Percentiles rank a stretch among this genome's conserved stretches.
Conservation (phyloP, 768 basidiomycete species). For the Coprinopsis cinerea region DNA sequence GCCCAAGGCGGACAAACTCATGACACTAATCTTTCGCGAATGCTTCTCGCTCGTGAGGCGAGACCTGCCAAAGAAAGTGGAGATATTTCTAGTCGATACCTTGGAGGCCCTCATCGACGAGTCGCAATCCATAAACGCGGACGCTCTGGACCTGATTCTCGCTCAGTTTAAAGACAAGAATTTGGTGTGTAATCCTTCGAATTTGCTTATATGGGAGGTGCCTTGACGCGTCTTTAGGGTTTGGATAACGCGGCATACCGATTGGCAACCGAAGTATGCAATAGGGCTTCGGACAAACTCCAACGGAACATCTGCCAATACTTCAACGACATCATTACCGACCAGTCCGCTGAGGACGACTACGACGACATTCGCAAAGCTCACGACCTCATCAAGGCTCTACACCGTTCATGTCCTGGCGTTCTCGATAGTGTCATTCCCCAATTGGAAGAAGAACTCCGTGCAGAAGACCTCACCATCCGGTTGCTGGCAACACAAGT, state of each 20-base stretch:
- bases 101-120: slow-evolving; percentile 89
- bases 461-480: slow-evolving; percentile 64
- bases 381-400: slow-evolving; percentile 80
- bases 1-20: slow-evolving; percentile 78
- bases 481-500: slow-evolving; percentile 80
- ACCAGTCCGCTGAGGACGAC: slow-evolving; percentile 56
- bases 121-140: slow-evolving; percentile 63
- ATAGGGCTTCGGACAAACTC: slow-evolving; percentile 74
- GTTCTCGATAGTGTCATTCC: slow-evolving; percentile 89
- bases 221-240: slow-evolving; percentile 31
- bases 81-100: slow-evolving; percentile 84
- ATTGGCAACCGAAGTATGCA: slow-evolving; percentile 84
- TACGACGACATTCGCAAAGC: slow-evolving; percentile 65
- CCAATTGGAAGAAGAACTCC: slow-evolving; percentile 85
- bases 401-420: slow-evolving; percentile 74
- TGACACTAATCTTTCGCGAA: slow-evolving; percentile 76
- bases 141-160: slow-evolving; percentile 77
- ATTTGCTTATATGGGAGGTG: neutral
- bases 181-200: slow-evolving; percentile 43
- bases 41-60: slow-evolving; percentile 78
- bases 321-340: slow-evolving; percentile 84
- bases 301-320: slow-evolving; percentile 88
- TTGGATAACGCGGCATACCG: slow-evolving; percentile 73
- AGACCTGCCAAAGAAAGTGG: slow-evolving; percentile 70
- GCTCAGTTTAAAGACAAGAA: slow-evolving; percentile 81